Conservation (phyloP, 2,329 filamentous ascomycete species). For the Aureobasidium sp. region DNA sequence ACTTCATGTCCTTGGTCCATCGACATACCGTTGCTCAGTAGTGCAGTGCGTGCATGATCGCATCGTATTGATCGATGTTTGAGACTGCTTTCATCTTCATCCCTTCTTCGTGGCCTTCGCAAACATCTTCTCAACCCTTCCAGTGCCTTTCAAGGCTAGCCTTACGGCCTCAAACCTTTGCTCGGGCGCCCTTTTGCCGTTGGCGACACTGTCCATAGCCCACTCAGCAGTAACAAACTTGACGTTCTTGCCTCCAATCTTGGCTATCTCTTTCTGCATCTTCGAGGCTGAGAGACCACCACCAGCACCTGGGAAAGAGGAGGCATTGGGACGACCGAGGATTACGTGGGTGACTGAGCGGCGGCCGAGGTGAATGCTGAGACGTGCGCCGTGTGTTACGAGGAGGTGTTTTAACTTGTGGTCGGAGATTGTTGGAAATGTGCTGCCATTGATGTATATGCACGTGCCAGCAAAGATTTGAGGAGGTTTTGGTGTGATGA, state of each 20-base stretch:
- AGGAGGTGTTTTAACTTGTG: slow-evolving; percentile 77
- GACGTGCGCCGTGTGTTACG: slow-evolving; percentile 62
- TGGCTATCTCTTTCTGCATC: slow-evolving; percentile 70
- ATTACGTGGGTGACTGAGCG: slow-evolving; percentile 80
- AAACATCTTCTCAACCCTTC: slow-evolving; percentile 55
- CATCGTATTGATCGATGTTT: background rate
- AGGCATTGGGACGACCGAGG: slow-evolving; percentile 52
- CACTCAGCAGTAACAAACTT: slow-evolving; percentile 79
- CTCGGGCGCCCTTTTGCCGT: slow-evolving; percentile 67
- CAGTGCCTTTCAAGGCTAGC: slow-evolving; percentile 55
- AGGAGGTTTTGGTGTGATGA: background rate
- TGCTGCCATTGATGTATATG: slow-evolving; percentile 85
- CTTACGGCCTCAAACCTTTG: slow-evolving; percentile 60
- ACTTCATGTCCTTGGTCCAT: background rate
- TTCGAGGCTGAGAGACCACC: slow-evolving; percentile 73
- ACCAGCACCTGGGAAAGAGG: slow-evolving; percentile 48
- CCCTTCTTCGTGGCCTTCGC: slow-evolving; percentile 11
- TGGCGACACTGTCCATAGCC: slow-evolving; percentile 77
- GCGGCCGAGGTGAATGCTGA: slow-evolving; percentile 65
- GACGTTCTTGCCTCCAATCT: slow-evolving; percentile 60
- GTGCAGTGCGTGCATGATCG: background rate
- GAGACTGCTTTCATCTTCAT: background rate
- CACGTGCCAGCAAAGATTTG: slow-evolving; percentile 58
- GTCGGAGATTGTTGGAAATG: slow-evolving; percentile 72
- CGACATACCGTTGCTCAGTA: background rate